These are phyloP conservation scores for Claviceps arundinis DNA, from an alignment of 2,329 filamentous ascomycete genomes.

Conservation along the genomic window DNA sequence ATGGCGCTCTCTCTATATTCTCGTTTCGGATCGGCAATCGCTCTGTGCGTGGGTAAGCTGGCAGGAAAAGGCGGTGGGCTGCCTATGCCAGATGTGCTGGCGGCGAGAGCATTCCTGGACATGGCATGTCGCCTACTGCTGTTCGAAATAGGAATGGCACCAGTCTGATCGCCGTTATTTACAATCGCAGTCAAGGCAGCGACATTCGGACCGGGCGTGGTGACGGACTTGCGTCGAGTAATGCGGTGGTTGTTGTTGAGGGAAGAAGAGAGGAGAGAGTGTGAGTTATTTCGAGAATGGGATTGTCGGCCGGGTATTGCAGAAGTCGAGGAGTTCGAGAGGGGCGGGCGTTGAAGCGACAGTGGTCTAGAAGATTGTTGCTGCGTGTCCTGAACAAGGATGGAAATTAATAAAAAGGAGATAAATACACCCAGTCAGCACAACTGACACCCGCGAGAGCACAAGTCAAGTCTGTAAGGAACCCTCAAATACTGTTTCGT, in stretches of 20 bases:
- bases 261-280: conserved; percentile 64
- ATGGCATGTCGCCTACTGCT: conserved; percentile 52
- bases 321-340: conserved; percentile 44
- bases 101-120: conserved; percentile 40
- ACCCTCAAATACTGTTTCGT: conserved; percentile 10
- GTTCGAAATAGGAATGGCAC: conserved; percentile 44
- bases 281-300: conserved; percentile 64
- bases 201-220: conserved; percentile 57
- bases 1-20: conserved; percentile 49
- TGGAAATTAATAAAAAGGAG: conserved; percentile 4
- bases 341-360: conserved; percentile 46
- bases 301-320: conserved; percentile 46
- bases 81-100: conserved; percentile 24
- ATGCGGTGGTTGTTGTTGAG: conserved; percentile 76
- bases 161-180: conserved; percentile 48
- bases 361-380: conserved; percentile 54
- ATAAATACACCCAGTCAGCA: conserved; percentile 18
- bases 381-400: conserved; percentile 42
- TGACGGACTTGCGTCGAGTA: conserved; percentile 87
- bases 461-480: conserved; percentile 17
- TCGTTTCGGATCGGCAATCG: conserved; percentile 34
- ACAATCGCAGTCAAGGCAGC: conserved; percentile 63
- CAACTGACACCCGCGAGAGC: conserved; percentile 19
- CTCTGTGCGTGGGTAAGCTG: conserved; percentile 50
- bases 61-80: conserved; percentile 51